Evolutionary conservation across 495 filamentous ascomycete species (phyloP), one percentile per base, ranked within the genome.

Genomic region (Hypoxylon lienhwacheense): DNA sequence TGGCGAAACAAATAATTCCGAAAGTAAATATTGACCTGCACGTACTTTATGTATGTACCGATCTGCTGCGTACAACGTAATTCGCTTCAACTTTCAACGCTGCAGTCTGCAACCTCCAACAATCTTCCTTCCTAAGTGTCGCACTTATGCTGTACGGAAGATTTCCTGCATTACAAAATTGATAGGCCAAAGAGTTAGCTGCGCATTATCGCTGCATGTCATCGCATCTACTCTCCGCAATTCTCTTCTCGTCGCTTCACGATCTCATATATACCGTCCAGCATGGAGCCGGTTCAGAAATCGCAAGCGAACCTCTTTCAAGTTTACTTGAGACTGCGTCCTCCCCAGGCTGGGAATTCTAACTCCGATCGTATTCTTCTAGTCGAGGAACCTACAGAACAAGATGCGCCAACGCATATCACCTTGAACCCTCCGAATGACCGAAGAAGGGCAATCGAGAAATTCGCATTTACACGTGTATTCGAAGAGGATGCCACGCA

Each of bases 381-480:
- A 2, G 88, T 97, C 21, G 91, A 96, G 56, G 69, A 73, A 2
- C 73, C 81, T 3, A 71, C 72, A 4, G 66, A 72, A 10, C 70
- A 81, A 22, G 65, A 68, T 39, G 66, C 73, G 11, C 83, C 90
- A 1, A 91, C 86, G 5, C 89, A 96, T 65, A 91, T 97, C 61
- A 96, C 87, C 0, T 76, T 96, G 7, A 89, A 89, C 58, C 90
- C 91, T 0, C 91, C 91, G 0, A 85, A 80, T 35, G 88, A 90
- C 70, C 75, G 93, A 42, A 86, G 91, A 52, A 85, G 90, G 12
- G 90, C 90, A 3, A 80, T 96, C 24, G 93, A 98, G 73, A 90
- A 85, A 63, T 98, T 97, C 59, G 89, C 86, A 0, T 98, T 98
- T 66, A 98, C 95, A 4, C 84, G 81, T 56, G 89, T 98, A 11